These are phyloP conservation scores for Dalbergia cultrata DNA, from an alignment of 306 rosid genomes.

Conservation along the genomic window DNA sequence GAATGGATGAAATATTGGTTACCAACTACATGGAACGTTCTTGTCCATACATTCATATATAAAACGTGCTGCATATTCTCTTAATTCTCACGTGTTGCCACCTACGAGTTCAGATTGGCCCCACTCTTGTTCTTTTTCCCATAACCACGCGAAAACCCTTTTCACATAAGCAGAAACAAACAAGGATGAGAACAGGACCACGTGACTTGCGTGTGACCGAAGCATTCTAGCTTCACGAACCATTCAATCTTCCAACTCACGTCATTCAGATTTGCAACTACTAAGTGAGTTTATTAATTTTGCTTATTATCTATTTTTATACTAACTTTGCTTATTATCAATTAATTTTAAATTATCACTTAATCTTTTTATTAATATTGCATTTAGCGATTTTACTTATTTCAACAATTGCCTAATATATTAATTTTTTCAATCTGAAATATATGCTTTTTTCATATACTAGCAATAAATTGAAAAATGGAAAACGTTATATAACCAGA, in stretches of 20 bases:
- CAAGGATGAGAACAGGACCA: slow-evolving; percentile 41
- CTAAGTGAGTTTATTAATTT: neutral
- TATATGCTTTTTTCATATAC: too few species aligned
- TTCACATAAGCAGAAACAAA: neutral
- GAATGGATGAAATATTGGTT: too few species aligned
- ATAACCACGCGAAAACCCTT: slow-evolving; percentile 34
- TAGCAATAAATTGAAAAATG: too few species aligned
- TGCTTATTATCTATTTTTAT: neutral
- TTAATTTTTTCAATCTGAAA: too few species aligned
- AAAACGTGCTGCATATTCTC: slow-evolving; percentile 56
- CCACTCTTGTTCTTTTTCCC: slow-evolving; percentile 31
- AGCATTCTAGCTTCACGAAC: slow-evolving; percentile 46
- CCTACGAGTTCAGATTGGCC: slow-evolving; percentile 25
- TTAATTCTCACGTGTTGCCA: slow-evolving; percentile 49
- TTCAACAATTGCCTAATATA: too few species aligned
- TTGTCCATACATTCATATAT: slow-evolving; percentile 32
- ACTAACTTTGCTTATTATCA: neutral
- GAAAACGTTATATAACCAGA: too few species aligned
- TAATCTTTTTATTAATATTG: neutral
- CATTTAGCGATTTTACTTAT: too few species aligned
- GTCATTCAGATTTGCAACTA: slow-evolving; percentile 44
- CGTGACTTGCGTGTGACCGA: slow-evolving; percentile 70
- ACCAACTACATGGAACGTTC: slow-evolving; percentile 33
- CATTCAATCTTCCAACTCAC: slow-evolving; percentile 63
- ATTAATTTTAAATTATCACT: neutral